These are phyloP conservation scores for Malassezia globosa DNA, from an alignment of 1,284 basidiomycete genomes.

Conservation along the genomic window DNA sequence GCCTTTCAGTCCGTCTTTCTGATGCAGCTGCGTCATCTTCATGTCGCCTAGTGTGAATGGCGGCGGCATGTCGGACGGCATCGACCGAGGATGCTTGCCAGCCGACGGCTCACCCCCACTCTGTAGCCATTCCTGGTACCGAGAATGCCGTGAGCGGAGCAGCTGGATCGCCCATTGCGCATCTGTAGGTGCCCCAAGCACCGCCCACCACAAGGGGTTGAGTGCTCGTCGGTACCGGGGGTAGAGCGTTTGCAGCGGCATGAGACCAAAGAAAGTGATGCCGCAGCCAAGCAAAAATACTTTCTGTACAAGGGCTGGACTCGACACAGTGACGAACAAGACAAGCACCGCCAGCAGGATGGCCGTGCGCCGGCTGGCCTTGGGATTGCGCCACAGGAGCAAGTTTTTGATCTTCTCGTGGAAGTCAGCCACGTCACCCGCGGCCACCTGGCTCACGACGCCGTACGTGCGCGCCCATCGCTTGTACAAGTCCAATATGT, in stretches of 20 bases:
- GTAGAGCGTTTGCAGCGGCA: constrained; percentile 44
- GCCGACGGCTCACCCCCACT: background rate
- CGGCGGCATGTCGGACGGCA: background rate
- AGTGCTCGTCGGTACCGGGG: constrained; percentile 43
- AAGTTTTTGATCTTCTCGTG: constrained; percentile 46
- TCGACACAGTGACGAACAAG: constrained; percentile 30
- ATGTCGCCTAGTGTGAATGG: background rate
- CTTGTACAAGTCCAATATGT: constrained; percentile 43
- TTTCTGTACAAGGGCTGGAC: constrained; percentile 33
- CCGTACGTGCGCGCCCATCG: constrained; percentile 36
- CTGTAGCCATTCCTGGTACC: constrained; percentile 8
- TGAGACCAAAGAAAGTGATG: constrained; percentile 36
- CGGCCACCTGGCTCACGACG: constrained; percentile 26
- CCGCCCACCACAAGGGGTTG: constrained; percentile 43
- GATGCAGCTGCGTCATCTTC: background rate
- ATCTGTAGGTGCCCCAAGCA: constrained; percentile 43
- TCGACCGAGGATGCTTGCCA: background rate
- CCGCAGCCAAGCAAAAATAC: constrained; percentile 31
- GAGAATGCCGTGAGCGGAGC: constrained; percentile 33
- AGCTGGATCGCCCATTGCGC: constrained; percentile 42
- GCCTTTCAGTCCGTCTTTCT: background rate
- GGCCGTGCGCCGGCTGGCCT: constrained; percentile 31
- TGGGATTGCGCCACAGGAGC: constrained; percentile 42
- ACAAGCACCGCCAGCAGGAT: constrained; percentile 26
- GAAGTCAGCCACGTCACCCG: constrained; percentile 39